A percentile compares a stretch with the other conserved stretches of the same genome.
Conservation (phyloP, 768 basidiomycete species). For the Collybia mongolica region DNA sequence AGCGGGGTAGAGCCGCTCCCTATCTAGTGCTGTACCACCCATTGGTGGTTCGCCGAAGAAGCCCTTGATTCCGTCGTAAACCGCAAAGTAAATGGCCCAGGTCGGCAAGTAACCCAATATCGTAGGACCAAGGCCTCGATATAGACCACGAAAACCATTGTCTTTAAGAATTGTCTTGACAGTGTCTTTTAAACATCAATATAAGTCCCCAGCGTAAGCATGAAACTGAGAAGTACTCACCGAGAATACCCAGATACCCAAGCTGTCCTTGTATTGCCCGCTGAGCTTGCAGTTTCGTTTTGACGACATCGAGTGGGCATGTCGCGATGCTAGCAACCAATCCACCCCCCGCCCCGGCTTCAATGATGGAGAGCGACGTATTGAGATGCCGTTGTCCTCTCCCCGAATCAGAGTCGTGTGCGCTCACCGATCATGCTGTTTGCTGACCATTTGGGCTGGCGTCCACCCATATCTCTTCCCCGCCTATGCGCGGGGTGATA, state of each 20-base stretch:
- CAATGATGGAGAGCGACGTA: background rate
- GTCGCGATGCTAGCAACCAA: slow-evolving; percentile 91
- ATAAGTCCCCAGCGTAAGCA: slow-evolving; percentile 8
- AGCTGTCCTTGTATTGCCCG: slow-evolving; percentile 62
- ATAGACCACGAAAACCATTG: slow-evolving; percentile 87
- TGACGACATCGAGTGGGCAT: slow-evolving; percentile 96
- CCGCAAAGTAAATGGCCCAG: slow-evolving; percentile 98
- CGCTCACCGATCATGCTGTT: slow-evolving; percentile 80
- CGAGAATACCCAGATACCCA: slow-evolving; percentile 75
- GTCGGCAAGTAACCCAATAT: slow-evolving; percentile 96
- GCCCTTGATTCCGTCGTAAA: slow-evolving; percentile 94
- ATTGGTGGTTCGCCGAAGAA: slow-evolving; percentile 69
- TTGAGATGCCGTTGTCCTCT: no score
- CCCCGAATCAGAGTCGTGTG: slow-evolving; percentile 6
- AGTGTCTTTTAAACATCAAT: slow-evolving; percentile 28
- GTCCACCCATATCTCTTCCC: slow-evolving; percentile 67
- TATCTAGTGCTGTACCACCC: slow-evolving; percentile 22
- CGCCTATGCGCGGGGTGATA: slow-evolving; percentile 54
- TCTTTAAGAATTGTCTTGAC: slow-evolving; percentile 43
- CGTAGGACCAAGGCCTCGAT: slow-evolving; percentile 97
- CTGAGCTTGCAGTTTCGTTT: slow-evolving; percentile 98
- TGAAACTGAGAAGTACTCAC: slow-evolving; percentile 37
- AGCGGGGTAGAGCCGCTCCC: slow-evolving; percentile 70
- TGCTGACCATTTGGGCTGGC: slow-evolving; percentile 62
- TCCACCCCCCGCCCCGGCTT: slow-evolving; percentile 95